Base-by-base conservation (phyloP, 805 yeast genomes). In the Wickerhamiella azyma region DNA sequence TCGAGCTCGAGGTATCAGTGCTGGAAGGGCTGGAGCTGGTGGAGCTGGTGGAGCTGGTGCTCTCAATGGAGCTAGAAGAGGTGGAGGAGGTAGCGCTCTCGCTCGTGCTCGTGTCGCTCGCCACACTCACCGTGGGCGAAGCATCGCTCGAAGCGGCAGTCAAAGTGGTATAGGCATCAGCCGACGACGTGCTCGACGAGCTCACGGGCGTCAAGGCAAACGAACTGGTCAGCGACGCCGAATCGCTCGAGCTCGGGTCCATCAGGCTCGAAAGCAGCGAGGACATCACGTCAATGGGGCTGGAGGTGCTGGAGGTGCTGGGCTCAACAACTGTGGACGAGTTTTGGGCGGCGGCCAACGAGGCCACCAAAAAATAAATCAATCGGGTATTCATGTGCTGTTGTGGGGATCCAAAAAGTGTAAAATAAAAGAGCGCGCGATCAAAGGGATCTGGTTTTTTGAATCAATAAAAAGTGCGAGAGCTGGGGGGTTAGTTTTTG, bases 341-440 rank as follows among this genome's bases (percentile, higher is more conserved):
- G 29, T 42, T 42, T 28, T 42, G 45, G 19, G 45, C 45, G n/a
- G 36, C 19, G 14, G 37, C 39, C 29, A 36, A 14, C 21, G 45
- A 9, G 29, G 37, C 18, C 36, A 42, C 13, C 26, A 35, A 26
- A 26, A 29, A 30, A 26, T 30, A 32, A 29, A 42, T 17, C 16
- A 26, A 19, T 16, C 37, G 29, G 37, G 37, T 16, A 19, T 40
- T 40, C 43, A 40, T 40, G n/a, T n/a, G 16, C 17, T 29, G 29
- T 3, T 14, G 13, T 10, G 29, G 29, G 21, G 21, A 40, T 18
- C 17, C 37, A 17, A 40, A 40, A 37, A 13, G 9, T 26, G 26
- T 39, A 9, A 24, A 24, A n/a, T 17, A 17, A 41, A 36, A 42
- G 45, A 36, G 45, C 45, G 45, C 18, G 45, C 33, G 33, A 42